These are phyloP conservation scores for Acarospora socialis DNA, from an alignment of 2,329 filamentous ascomycete species.

Conservation along the genomic window DNA sequence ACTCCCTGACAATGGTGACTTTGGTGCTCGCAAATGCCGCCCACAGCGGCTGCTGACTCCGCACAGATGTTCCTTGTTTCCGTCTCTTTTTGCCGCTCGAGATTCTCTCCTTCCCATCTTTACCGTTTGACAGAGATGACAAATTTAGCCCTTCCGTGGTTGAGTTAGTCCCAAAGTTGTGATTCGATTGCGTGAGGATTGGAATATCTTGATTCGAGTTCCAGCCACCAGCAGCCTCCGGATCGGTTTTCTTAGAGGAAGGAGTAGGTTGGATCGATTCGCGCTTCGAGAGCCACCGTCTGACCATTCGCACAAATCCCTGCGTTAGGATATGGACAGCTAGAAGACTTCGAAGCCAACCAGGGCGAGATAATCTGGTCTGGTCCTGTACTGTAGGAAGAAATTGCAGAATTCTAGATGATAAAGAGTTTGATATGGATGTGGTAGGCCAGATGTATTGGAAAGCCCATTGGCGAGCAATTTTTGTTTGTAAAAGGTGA, in stretches of 20 bases:
- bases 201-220: too few relatives aligned
- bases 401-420: background rate
- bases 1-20: conserved; percentile 14
- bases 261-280: conserved; percentile 10
- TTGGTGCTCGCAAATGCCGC: conserved; percentile 14
- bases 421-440: conserved; percentile 11
- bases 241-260: conserved; percentile 10
- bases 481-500: conserved; percentile 11
- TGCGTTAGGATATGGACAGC: conserved; percentile 13
- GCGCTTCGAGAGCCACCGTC: conserved; percentile 12
- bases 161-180: too few relatives aligned
- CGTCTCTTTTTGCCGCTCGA: conserved; percentile 12
- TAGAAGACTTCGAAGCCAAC: conserved; percentile 11
- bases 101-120: conserved; percentile 8
- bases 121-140: too few relatives aligned
- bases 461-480: conserved; percentile 10
- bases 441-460: conserved; percentile 12
- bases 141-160: too few relatives aligned
- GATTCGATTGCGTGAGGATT: too few relatives aligned
- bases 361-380: conserved; percentile 6
- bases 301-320: conserved; percentile 12
- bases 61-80: conserved; percentile 12
- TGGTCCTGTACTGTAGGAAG: conserved; percentile 4
- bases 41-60: conserved; percentile 14
- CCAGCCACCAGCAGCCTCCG: conserved; percentile 8